Evolutionary conservation across 805 yeast genomes (phyloP), one percentile per base, ranked within the genome.

Genomic region (Yarrowia alimentaria): DNA sequence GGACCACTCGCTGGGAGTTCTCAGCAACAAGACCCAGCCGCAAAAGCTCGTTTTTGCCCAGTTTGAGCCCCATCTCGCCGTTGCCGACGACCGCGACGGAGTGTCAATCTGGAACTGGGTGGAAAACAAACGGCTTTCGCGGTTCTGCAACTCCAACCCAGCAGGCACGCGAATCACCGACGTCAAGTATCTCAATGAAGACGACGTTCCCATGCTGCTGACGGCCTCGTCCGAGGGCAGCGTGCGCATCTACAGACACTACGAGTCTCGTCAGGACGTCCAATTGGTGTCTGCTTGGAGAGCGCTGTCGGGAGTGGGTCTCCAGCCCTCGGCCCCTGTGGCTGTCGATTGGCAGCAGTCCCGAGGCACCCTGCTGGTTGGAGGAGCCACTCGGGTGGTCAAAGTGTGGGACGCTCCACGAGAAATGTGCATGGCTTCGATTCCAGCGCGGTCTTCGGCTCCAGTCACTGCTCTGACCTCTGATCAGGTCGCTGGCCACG

Each of bases 281-380:
- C 83, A 83, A 58, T 66, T 87, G 48, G 79, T 89, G 2, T 77
- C 95, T 0, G 79, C 96, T 0, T 93, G 98, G 97, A 77, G 96
- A 64, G 96, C 95, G 0, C 72, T 93, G 53, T 84, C 95, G 0
- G 96, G 96, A 3, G 28, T 19, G 11, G 34, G 33, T 18, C 35
- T 30, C 2, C 25, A 32, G 28, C 21, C 40, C 12, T 22, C 51
- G 18, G 18, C 32, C 25, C 54, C 56, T 2, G 69, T 91, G 48
- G 76, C 88, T 14, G 80, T 90, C 9, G 98, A 93, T 58, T 93
- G 99, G 99, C 98, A 91, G 65, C 99, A 93, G 62, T 83, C 93
- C 35, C 72, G 96, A 54, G 99, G 99, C 0, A 79, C 95, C 0
- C 70, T 93, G 29, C 70, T 91, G 50, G 96, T 86, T 1, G 89